Evolutionary conservation across 352 stramenopile species (phyloP).

Genomic region (Globisporangium spinosum): DNA sequence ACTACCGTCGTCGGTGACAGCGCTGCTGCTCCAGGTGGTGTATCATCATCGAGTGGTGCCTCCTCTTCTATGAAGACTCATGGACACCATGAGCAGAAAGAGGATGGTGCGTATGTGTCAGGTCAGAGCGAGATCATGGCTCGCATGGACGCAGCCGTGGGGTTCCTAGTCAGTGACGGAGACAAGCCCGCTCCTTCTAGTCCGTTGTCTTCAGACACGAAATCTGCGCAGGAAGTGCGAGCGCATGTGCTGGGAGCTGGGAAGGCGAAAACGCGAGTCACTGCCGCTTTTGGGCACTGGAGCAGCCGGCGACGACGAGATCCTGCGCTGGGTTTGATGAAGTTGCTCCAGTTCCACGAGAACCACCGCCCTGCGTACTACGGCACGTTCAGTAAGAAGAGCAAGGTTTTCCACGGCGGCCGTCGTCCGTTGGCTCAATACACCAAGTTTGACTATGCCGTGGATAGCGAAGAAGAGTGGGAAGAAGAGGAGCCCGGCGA

Average conservation of each 20-base stretch:
- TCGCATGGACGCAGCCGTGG: constrained; percentile 46
- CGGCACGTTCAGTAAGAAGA: constrained; percentile 65
- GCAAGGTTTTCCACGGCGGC: constrained; percentile 50
- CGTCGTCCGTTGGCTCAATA: constrained; percentile 62
- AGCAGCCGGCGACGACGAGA: constrained; percentile 49
- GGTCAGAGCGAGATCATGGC: constrained; percentile 32
- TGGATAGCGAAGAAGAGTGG: constrained; percentile 88
- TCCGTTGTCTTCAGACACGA: neutral
- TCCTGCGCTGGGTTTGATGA: constrained; percentile 66
- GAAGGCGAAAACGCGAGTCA: constrained; percentile 23
- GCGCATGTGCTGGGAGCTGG: constrained; percentile 5
- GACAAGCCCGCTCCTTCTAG: neutral
- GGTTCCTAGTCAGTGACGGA: constrained; percentile 21
- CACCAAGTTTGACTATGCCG: constrained; percentile 63
- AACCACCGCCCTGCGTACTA: constrained; percentile 80
- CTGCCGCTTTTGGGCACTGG: constrained; percentile 34
- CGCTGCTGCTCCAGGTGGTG: neutral
- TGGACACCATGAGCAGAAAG: constrained; percentile 1
- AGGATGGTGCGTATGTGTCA: neutral
- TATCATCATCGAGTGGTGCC: neutral
- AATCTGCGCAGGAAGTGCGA: constrained; percentile 14
- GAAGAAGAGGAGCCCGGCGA: constrained; percentile 86
- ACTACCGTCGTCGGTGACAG: neutral
- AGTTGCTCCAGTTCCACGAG: constrained; percentile 85
- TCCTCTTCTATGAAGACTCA: neutral